Evolutionary conservation across 495 filamentous ascomycete species (phyloP).

Genomic region (Neurospora cerealis): DNA sequence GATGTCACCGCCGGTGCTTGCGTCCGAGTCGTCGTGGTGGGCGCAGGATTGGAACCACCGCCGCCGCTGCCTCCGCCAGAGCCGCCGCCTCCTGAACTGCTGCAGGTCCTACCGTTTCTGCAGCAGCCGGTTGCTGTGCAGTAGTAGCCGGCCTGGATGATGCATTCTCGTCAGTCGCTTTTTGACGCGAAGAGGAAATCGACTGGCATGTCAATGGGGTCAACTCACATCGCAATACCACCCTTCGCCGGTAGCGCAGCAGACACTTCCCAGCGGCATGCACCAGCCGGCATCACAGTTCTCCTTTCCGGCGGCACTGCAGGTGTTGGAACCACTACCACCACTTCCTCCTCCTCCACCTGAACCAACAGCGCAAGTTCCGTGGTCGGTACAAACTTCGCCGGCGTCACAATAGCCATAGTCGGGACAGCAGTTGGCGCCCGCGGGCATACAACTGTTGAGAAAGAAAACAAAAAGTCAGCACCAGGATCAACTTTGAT

Average conservation of each 20-base stretch:
- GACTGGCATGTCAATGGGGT: background rate
- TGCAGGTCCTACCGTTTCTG: conserved; percentile 5
- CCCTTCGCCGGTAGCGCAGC: conserved; percentile 6
- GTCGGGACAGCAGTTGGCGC: conserved; percentile 11
- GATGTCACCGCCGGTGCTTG: background rate
- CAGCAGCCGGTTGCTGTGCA: conserved; percentile 11
- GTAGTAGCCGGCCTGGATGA: conserved; percentile 8
- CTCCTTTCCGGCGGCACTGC: background rate
- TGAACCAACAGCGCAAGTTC: background rate
- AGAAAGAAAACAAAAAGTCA: background rate
- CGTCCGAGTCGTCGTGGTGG: background rate
- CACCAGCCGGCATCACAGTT: conserved; percentile 4
- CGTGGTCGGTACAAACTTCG: conserved; percentile 2
- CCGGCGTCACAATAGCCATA: conserved; percentile 14
- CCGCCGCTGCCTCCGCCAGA: background rate
- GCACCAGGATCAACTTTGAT: no score
- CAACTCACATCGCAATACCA: conserved; percentile 8
- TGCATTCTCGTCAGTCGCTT: background rate
- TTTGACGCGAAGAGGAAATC: background rate
- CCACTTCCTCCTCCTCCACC: background rate
- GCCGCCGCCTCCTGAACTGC: background rate
- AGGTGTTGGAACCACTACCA: background rate
- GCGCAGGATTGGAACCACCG: background rate
- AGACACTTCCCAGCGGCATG: conserved; percentile 4
- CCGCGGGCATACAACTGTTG: conserved; percentile 13